These are phyloP conservation scores for Citrus cavaleriei DNA, from an alignment of 345 rosid genomes.

Conservation along the genomic window DNA sequence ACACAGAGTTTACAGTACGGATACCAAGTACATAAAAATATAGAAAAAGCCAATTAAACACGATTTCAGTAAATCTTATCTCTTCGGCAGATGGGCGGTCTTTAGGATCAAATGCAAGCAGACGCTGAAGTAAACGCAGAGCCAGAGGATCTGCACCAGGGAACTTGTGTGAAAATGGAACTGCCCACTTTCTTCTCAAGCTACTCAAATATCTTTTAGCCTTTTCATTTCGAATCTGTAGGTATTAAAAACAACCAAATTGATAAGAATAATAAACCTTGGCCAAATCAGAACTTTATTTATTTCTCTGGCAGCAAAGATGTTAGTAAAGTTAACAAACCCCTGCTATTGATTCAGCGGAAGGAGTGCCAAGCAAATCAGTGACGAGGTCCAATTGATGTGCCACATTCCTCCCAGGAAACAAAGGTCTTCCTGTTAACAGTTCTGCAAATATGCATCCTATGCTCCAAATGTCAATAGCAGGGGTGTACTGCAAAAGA, in stretches of 20 bases:
- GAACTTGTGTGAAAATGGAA: constrained; percentile 59
- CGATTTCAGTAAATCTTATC: constrained; percentile 33
- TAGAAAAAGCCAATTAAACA: constrained; percentile 1
- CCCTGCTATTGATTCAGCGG: constrained; percentile 71
- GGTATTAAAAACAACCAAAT: constrained; percentile 23
- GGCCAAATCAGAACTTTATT: constrained; percentile 1
- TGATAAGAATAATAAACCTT: not conserved
- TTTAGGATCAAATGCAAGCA: constrained; percentile 94
- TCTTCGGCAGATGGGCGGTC: constrained; percentile 94
- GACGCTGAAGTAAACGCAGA: constrained; percentile 66
- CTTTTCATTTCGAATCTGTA: constrained; percentile 92
- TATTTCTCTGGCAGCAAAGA: constrained; percentile 11
- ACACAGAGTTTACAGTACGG: not conserved
- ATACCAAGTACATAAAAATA: not conserved
- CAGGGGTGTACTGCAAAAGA: constrained; percentile 90
- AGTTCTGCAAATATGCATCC: constrained; percentile 98
- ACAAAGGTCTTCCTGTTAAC: constrained; percentile 85
- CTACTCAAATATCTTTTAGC: constrained; percentile 84
- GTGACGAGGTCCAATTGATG: constrained; percentile 90
- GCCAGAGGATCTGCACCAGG: constrained; percentile 73
- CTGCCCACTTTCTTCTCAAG: constrained; percentile 66
- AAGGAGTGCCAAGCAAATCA: constrained; percentile 94
- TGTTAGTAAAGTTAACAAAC: constrained; percentile 41
- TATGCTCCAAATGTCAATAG: constrained; percentile 97
- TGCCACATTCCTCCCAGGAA: constrained; percentile 95